Evolutionary conservation across 345 rosid genomes (phyloP).

Genomic region (Rhodamnia rubescens): DNA sequence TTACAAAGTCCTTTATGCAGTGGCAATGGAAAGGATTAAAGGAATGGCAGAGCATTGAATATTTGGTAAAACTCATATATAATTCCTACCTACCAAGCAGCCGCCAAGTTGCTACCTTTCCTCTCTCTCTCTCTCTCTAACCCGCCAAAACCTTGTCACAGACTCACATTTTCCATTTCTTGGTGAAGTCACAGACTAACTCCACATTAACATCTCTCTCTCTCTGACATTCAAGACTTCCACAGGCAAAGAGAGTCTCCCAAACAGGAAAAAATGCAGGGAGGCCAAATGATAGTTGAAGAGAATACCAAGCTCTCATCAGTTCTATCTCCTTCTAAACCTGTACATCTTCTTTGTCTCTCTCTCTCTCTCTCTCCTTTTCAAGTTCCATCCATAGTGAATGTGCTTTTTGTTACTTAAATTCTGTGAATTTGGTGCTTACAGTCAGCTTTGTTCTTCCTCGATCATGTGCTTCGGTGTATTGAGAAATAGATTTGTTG

Average conservation of each 20-base stretch:
- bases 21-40: background rate
- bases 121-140: background rate
- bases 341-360: background rate
- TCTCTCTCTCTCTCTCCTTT: background rate
- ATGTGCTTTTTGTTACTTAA: background rate
- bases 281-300: constrained; percentile 10
- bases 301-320: constrained; percentile 9
- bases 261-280: constrained; percentile 3
- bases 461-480: background rate
- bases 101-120: background rate
- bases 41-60: background rate
- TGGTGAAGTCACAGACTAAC: background rate
- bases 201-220: background rate
- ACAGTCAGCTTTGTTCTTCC: background rate
- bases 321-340: constrained; percentile 7
- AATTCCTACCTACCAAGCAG: background rate
- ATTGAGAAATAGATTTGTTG: background rate
- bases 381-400: background rate
- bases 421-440: background rate
- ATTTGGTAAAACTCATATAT: background rate
- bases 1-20: background rate
- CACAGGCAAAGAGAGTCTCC: background rate
- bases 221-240: background rate
- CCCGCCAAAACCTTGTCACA: background rate
- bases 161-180: background rate